Percentiles rank a stretch among this genome's conserved stretches.
Conservation (phyloP, 2,329 filamentous ascomycete species). For the Sporothrix phasma region DNA sequence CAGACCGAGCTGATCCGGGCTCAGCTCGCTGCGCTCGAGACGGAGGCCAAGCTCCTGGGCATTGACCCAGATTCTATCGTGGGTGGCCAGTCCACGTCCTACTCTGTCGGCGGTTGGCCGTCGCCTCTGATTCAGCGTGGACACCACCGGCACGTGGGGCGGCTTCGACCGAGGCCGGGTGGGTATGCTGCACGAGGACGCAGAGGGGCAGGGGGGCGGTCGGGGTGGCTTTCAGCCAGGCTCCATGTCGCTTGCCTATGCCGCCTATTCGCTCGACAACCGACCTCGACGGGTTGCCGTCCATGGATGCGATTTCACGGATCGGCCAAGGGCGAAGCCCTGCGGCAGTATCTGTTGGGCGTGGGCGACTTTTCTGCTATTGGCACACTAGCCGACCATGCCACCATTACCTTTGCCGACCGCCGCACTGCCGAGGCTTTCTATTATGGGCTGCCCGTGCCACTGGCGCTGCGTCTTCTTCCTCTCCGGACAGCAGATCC, state of each 20-base stretch:
- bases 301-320: conserved; percentile 53
- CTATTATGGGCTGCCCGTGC: conserved; percentile 41
- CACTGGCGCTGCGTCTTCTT: neutral
- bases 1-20: conserved; percentile 58
- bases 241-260: conserved; percentile 46
- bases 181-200: conserved; percentile 22
- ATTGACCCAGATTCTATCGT: conserved; percentile 46
- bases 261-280: conserved; percentile 63
- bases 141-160: conserved; percentile 22
- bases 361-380: conserved; percentile 54
- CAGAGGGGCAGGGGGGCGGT: conserved; percentile 30
- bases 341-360: conserved; percentile 61
- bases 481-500: conserved; percentile 32
- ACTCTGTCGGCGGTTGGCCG: conserved; percentile 24
- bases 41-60: conserved; percentile 60
- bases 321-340: conserved; percentile 53
- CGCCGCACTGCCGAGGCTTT: conserved; percentile 63
- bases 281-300: conserved; percentile 59
- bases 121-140: conserved; percentile 27
- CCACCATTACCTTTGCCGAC: conserved; percentile 55
- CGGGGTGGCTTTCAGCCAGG: conserved; percentile 27
- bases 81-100: conserved; percentile 14
- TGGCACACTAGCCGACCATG: conserved; percentile 35
- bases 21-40: conserved; percentile 62
- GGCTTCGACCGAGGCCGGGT: conserved; percentile 26